Base-by-base conservation (phyloP, 2,329 filamentous ascomycete species). In the Colletotrichum lindemuthianum region DNA sequence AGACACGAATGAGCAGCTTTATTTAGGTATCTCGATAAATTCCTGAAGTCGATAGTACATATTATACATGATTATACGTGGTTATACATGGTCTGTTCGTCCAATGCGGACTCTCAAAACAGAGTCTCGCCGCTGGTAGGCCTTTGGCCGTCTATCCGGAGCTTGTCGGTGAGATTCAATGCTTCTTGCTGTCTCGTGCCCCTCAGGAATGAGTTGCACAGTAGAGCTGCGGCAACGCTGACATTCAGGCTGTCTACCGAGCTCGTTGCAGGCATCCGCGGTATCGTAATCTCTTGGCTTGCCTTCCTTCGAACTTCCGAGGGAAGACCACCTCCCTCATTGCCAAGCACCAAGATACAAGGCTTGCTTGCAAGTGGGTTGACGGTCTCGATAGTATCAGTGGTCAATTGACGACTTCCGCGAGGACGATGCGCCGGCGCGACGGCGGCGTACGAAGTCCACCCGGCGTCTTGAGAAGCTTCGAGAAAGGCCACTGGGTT, bases 211-310 rank as follows among this genome's bases (percentile, higher is more conserved):
- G 89, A 82, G 68, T 89, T 85, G 67, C 89, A 90, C 54, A 98
- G 78, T 52, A 98, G 79, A 1, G 88, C 93, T 7, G 92, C 88
- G 1, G 96, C 95, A 16, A 97, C 94, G 73, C 92, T 93, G 43
- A 98, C 96, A 74, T 99, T 98, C 75, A 99, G 79, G 75, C 93
- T 97, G 76, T 98, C 95, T 3, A 99, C 88, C 74, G 69, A 88
- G 74, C 72, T 85, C 74, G 71, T 81, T 67, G 73, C 79, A 45
- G 76, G 84, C 68, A 75, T 85, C 75, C 75, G 86, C 69, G 84
- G 84, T 58, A 99, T 92, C 7, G 89, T 86, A 5, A 90, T 71
- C 69, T 89, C 82, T 36, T 81, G 82, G 69, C 97, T 88, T 0
- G 92, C 90, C 61, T 86, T 83, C 45, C 84, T 86, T 69, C 86